Evolutionary conservation across 2,329 filamentous ascomycete species (phyloP).

Genomic region (Cryoendolithus antarcticus): DNA sequence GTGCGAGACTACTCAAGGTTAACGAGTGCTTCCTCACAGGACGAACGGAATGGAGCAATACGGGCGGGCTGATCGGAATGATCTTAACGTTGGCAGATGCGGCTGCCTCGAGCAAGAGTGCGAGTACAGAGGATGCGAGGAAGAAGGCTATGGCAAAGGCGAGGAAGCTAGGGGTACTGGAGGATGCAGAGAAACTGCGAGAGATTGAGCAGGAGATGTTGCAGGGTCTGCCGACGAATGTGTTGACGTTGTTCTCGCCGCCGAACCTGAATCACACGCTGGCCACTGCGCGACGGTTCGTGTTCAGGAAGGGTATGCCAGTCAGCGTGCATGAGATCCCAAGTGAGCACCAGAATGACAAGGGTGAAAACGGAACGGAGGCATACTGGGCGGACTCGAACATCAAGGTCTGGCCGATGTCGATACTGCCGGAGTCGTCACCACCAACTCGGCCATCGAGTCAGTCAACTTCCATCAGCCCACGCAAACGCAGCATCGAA

Average conservation of each 20-base stretch:
- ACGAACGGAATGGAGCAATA: conserved; percentile 58
- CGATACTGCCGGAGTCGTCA: conserved; percentile 31
- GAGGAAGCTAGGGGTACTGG: conserved; percentile 19
- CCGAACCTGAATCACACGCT: conserved; percentile 69
- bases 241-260: conserved; percentile 61
- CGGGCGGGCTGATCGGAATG: conserved; percentile 74
- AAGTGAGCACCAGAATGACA: conserved; percentile 19
- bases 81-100: conserved; percentile 72
- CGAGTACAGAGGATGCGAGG: conserved; percentile 28
- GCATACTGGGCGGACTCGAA: conserved; percentile 67
- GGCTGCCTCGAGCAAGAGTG: conserved; percentile 34
- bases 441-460: conserved; percentile 1
- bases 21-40: conserved; percentile 77
- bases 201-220: conserved; percentile 19
- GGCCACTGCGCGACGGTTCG: conserved; percentile 71
- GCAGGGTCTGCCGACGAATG: conserved; percentile 3
- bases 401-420: conserved; percentile 75
- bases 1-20: conserved; percentile 50
- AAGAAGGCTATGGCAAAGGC: conserved; percentile 19
- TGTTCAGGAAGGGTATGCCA: conserved; percentile 73
- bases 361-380: conserved; percentile 21
- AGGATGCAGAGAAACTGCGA: conserved; percentile 15
- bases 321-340: conserved; percentile 59
- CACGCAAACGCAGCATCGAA: conserved; percentile 25
- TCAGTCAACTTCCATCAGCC: conserved; percentile 9